Evolutionary conservation across 495 filamentous ascomycete genomes (phyloP).

Genomic region (Neurospora hispaniola): DNA sequence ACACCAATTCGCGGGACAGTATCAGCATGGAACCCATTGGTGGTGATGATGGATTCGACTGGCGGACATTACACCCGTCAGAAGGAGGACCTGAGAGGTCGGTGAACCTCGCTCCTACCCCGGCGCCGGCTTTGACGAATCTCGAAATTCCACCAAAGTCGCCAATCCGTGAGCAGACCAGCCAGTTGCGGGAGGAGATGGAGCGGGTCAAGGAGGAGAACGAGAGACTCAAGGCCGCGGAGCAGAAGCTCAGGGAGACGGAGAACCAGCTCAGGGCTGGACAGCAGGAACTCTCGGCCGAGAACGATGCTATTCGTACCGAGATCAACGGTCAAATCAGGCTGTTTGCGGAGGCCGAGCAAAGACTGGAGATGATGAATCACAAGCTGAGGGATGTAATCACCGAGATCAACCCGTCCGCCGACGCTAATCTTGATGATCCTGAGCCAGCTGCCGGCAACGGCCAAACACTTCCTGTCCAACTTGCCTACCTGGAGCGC

Average conservation of each 20-base stretch:
- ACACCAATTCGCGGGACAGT: constrained; percentile 43
- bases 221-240: constrained; percentile 2
- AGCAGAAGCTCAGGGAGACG: constrained; percentile 8
- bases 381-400: constrained; percentile 56
- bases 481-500: constrained; percentile 32
- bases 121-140: neutral
- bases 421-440: constrained; percentile 23
- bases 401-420: constrained; percentile 45
- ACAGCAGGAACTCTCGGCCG: constrained; percentile 10
- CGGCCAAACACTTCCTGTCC: constrained; percentile 31
- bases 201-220: constrained; percentile 33
- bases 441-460: constrained; percentile 28
- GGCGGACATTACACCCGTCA: neutral
- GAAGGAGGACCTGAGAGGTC: constrained; percentile 44
- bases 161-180: constrained; percentile 32
- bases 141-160: constrained; percentile 38
- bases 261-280: constrained; percentile 13
- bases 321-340: constrained; percentile 23
- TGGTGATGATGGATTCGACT: constrained; percentile 54
- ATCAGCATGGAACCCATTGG: constrained; percentile 35
- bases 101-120: constrained; percentile 26
- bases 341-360: constrained; percentile 50
- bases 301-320: constrained; percentile 17
- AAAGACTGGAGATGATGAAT: constrained; percentile 63
- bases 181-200: constrained; percentile 29